Base-by-base conservation (phyloP, 2,329 filamentous ascomycete genomes). In the Torrubiellomyces zombiae region DNA sequence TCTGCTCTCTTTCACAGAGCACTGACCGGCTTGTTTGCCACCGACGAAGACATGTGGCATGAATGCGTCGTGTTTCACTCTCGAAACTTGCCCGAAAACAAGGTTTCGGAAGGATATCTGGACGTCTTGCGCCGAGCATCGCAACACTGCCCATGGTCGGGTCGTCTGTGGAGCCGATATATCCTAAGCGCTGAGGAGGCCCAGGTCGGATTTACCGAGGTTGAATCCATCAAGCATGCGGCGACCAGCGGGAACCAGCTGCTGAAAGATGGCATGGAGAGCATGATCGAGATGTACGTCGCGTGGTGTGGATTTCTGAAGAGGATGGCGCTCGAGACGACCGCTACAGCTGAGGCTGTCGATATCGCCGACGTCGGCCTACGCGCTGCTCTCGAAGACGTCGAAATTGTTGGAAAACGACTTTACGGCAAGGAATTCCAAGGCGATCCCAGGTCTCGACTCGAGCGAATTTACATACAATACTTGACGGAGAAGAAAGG, bases 241-340 rank as follows among this genome's bases (percentile, higher is more conserved):
- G 89, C 89, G 6, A 95, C 85, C 0, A 81, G 75, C 42, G 82
- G 81, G 14, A 75, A 82, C 7, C 62, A 91, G 20, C 61, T 95
- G 5, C 83, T 92, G 45, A 74, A 78, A 33, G 74, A 82, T 32
- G 85, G 83, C 14, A 76, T 94, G 63, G 72, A 82, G 24, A 79
- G 85, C 36, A 72, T 94, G 16, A 67, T 95, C 30, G 82, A 92
- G 39, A 81, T 95, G 42, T 83, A 94, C 42, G 73, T 81, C 26
- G 77, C 85, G 0, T 98, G 89, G 89, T 94, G 86, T 43, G 83
- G 82, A 24, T 95, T 86, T 38, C 63, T 98, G 12, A 82, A 86
- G 36, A 76, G 89, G 14, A 75, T 75, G 24, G 82, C 86, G 11
- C 83, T 92, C 56, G 61, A 72, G 28, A 62, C 70, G 2, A 69